These are phyloP conservation scores for Parastagonospora avenae DNA, from an alignment of 2,329 filamentous ascomycete genomes.

Conservation along the genomic window DNA sequence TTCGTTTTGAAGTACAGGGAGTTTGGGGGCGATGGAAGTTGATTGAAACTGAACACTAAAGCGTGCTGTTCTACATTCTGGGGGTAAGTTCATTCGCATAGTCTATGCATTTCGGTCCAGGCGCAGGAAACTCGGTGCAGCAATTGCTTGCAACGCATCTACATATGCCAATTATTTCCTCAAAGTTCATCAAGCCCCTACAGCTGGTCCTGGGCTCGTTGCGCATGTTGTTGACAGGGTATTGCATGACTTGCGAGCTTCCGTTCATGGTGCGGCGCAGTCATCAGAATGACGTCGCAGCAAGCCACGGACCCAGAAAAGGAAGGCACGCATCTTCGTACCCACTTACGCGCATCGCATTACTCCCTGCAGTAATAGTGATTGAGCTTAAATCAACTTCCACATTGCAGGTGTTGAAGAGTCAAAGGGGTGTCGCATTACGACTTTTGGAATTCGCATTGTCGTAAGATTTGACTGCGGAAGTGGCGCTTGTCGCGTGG, in stretches of 20 bases:
- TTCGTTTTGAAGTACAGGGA: too few relatives aligned
- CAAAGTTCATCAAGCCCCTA: too few relatives aligned
- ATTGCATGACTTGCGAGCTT: not conserved
- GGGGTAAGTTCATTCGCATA: too few relatives aligned
- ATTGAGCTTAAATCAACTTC: slow-evolving; percentile 31
- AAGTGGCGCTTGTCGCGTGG: too few relatives aligned
- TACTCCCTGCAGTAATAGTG: slow-evolving; percentile 24
- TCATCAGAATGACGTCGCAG: slow-evolving; percentile 1
- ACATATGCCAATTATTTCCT: too few relatives aligned
- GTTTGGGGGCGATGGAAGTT: too few relatives aligned
- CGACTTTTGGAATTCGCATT: not conserved
- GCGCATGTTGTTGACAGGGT: not conserved
- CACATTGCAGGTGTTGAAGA: not conserved
- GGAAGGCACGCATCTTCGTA: slow-evolving; percentile 25
- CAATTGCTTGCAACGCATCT: too few relatives aligned
- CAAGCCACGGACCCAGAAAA: slow-evolving; percentile 18
- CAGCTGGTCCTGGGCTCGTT: too few relatives aligned
- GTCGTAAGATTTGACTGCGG: not conserved
- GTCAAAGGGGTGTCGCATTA: not conserved
- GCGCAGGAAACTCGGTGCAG: too few relatives aligned
- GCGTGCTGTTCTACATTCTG: too few relatives aligned
- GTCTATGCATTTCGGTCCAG: too few relatives aligned
- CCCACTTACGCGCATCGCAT: slow-evolving; percentile 27
- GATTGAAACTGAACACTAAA: too few relatives aligned
- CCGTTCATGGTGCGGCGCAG: not conserved